Evolutionary conservation across 2,329 filamentous ascomycete genomes (phyloP).

Genomic region (Monosporascus sp.): DNA sequence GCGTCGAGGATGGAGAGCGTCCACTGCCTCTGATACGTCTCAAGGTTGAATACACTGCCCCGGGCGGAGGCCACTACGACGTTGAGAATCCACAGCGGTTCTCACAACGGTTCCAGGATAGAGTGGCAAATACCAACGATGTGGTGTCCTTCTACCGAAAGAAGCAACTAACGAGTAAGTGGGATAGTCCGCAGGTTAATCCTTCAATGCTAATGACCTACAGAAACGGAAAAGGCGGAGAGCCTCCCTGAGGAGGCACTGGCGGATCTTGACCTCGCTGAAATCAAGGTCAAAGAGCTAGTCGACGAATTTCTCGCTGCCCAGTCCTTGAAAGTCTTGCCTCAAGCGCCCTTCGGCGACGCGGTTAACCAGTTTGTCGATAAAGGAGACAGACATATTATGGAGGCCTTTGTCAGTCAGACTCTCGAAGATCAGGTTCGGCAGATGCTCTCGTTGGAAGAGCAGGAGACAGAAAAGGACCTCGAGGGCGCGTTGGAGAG

Average conservation of each 20-base stretch:
- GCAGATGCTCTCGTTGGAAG: constrained; percentile 61
- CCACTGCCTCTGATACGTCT: constrained; percentile 83
- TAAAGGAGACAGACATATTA: constrained; percentile 90
- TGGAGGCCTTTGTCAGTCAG: constrained; percentile 74
- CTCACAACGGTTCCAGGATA: constrained; percentile 84
- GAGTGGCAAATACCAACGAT: constrained; percentile 89
- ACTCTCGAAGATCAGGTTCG: constrained; percentile 66
- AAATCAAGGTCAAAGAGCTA: constrained; percentile 80
- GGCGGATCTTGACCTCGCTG: constrained; percentile 62
- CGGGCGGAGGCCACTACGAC: constrained; percentile 80
- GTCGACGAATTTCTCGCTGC: constrained; percentile 83
- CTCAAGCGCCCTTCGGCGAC: constrained; percentile 87
- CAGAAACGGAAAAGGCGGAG: constrained; percentile 37
- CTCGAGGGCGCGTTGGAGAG: constrained; percentile 69
- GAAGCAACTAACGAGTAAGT: constrained; percentile 58
- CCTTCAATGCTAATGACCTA: constrained; percentile 8
- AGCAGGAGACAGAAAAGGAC: constrained; percentile 63
- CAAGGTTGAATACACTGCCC: constrained; percentile 83
- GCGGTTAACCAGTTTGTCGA: constrained; percentile 89
- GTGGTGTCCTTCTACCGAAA: constrained; percentile 91
- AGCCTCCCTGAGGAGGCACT: constrained; percentile 61
- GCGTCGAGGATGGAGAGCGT: constrained; percentile 51
- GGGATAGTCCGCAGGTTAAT: neutral
- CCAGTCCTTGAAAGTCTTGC: constrained; percentile 87
- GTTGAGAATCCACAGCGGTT: constrained; percentile 95